phyloP scores from a whole-genome alignment of 139 green algal species.

The Chlamydomonas applanata region DNA sequence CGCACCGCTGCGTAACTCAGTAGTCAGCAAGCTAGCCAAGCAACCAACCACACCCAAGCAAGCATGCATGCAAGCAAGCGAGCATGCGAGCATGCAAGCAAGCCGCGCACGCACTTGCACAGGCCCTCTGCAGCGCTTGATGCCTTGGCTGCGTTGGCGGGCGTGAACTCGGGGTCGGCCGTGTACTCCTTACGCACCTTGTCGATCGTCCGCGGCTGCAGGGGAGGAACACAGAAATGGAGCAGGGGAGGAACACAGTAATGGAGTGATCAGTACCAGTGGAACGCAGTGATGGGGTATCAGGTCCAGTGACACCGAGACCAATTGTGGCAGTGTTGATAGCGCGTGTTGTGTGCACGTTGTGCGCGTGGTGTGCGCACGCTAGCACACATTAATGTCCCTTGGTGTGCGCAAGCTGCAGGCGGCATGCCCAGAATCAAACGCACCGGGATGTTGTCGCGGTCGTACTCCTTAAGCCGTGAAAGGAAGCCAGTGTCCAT shows the following conservation, averaged over 20 bases:
- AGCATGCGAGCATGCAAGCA: background rate
- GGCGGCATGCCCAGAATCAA: too few species aligned
- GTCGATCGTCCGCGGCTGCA: conserved; percentile 48
- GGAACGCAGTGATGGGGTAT: conserved; percentile 18
- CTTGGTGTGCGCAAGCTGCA: too few species aligned
- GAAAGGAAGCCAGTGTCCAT: conserved; percentile 68
- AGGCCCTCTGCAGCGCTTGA: conserved; percentile 67
- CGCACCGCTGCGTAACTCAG: background rate
- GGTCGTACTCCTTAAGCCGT: conserved; percentile 73
- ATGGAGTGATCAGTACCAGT: too few species aligned
- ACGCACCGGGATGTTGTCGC: conserved; percentile 73
- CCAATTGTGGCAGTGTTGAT: too few species aligned
- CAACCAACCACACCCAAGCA: background rate
- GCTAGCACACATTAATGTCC: too few species aligned
- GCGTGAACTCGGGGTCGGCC: conserved; percentile 66
- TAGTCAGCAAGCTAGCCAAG: background rate
- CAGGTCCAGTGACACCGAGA: background rate
- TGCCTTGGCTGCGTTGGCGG: conserved; percentile 56
- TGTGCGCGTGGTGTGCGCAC: too few species aligned
- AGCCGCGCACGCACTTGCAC: conserved; percentile 60
- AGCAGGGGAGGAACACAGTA: too few species aligned
- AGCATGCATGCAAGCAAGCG: background rate
- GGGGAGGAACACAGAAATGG: conserved; percentile 33
- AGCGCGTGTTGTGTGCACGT: too few species aligned
- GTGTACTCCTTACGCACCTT: conserved; percentile 65